Conservation (phyloP, 306 rosid species). For the Psophocarpus tetragonolobus region DNA sequence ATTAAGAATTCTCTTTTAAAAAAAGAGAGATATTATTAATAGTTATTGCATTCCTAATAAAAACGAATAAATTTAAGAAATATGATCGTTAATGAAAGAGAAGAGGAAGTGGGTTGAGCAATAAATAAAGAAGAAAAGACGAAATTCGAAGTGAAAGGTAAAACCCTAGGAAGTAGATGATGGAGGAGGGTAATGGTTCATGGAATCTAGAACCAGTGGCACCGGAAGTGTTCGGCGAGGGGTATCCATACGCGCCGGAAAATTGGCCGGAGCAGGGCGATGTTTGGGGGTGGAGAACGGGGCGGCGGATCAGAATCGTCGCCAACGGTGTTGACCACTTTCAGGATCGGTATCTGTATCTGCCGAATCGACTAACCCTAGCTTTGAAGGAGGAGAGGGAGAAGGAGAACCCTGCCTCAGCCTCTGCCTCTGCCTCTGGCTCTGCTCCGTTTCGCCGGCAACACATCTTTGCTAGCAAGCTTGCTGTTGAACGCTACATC, state of each 20-base stretch:
- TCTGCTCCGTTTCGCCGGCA: conserved; percentile 23
- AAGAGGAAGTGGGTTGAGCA: too few species aligned
- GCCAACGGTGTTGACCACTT: conserved; percentile 49
- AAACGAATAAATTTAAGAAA: too few species aligned
- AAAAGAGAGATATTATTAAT: too few species aligned
- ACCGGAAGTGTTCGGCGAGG: conserved; percentile 60
- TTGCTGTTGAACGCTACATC: conserved; percentile 64
- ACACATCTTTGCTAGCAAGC: conserved; percentile 69
- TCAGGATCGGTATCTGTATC: conserved; percentile 79
- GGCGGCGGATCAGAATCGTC: conserved; percentile 63
- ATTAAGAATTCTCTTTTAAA: too few species aligned
- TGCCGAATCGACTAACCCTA: conserved; percentile 47
- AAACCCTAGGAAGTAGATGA: background rate
- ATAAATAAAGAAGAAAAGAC: too few species aligned
- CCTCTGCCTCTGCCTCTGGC: background rate
- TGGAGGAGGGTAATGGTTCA: background rate
- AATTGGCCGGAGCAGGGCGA: conserved; percentile 86
- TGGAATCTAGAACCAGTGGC: conserved; percentile 32
- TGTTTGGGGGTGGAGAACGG: conserved; percentile 81
- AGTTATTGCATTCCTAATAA: too few species aligned
- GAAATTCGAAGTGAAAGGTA: too few species aligned
- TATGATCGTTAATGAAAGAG: too few species aligned
- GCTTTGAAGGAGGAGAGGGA: background rate
- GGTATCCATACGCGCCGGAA: conserved; percentile 83
- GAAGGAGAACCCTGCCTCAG: background rate